Evolutionary conservation across 2,329 filamentous ascomycete species (phyloP).

Genomic region (Sordariomycetes sp.): DNA sequence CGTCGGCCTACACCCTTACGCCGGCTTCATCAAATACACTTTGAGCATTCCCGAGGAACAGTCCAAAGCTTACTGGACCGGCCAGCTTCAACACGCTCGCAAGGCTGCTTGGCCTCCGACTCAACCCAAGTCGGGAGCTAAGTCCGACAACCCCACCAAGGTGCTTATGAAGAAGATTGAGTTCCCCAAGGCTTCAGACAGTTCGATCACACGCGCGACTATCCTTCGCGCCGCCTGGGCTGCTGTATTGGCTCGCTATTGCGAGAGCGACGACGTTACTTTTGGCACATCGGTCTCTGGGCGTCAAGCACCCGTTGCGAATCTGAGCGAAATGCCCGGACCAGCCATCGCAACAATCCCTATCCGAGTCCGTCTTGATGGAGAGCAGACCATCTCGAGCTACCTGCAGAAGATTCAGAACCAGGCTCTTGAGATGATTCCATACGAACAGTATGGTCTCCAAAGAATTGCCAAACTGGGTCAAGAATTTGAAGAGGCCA

Average conservation of each 20-base stretch:
- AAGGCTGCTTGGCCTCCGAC: slow-evolving; percentile 4
- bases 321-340: slow-evolving; percentile 5
- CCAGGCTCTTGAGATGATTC: slow-evolving; percentile 10
- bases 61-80: slow-evolving; percentile 1
- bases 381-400: slow-evolving; percentile 5
- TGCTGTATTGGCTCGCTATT: slow-evolving; percentile 6
- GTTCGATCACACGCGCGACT: slow-evolving; percentile 9
- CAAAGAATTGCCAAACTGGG: slow-evolving; percentile 12
- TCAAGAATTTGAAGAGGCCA: slow-evolving; percentile 7
- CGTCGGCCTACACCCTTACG: slow-evolving; percentile 16
- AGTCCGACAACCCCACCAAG: not conserved
- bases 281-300: slow-evolving; percentile 16
- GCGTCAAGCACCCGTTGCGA: slow-evolving; percentile 7
- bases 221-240: slow-evolving; percentile 7
- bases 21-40: slow-evolving; percentile 30
- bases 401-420: slow-evolving; percentile 7
- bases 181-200: not conserved
- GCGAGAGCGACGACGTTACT: slow-evolving; percentile 9
- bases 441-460: slow-evolving; percentile 12
- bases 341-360: slow-evolving; percentile 9
- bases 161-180: not conserved
- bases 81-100: slow-evolving; percentile 3
- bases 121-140: not conserved
- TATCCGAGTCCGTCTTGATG: slow-evolving; percentile 4
- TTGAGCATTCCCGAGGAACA: slow-evolving; percentile 15